These are phyloP conservation scores for Penicillium pulvis DNA, from an alignment of 495 filamentous ascomycete species.

Conservation along the genomic window DNA sequence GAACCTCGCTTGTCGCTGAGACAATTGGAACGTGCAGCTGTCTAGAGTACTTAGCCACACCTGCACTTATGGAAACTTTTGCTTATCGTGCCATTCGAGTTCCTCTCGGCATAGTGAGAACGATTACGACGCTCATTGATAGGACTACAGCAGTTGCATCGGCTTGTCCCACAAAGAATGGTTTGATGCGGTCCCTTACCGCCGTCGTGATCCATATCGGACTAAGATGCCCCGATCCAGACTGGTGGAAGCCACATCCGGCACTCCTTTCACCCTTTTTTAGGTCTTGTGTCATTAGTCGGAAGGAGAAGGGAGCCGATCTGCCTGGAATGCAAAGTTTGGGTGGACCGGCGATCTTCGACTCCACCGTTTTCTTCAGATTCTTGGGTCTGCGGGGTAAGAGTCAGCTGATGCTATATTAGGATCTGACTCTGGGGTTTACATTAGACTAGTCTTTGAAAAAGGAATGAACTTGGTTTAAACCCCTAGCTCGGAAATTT, in stretches of 20 bases:
- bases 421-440: neutral
- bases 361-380: constrained; percentile 22
- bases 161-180: constrained; percentile 10
- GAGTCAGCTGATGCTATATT: constrained; percentile 25
- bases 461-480: neutral
- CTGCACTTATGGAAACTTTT: neutral
- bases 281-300: constrained; percentile 1
- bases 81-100: neutral
- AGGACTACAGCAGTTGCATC: constrained; percentile 10
- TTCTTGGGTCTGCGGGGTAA: constrained; percentile 26
- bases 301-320: constrained; percentile 1
- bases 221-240: constrained; percentile 3
- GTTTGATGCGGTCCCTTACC: constrained; percentile 16
- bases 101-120: neutral
- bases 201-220: constrained; percentile 13
- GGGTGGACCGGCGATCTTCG: constrained; percentile 25
- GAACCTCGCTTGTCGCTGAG: neutral
- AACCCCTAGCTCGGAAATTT: neutral
- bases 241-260: constrained; percentile 3
- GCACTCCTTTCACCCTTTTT: constrained; percentile 4
- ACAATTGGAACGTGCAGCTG: neutral
- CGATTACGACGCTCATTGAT: neutral
- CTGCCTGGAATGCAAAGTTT: constrained; percentile 7
- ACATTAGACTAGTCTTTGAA: neutral
- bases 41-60: neutral